Base-by-base conservation (phyloP, 352 stramenopile genomes). In the Thalassiosira exigua region DNA sequence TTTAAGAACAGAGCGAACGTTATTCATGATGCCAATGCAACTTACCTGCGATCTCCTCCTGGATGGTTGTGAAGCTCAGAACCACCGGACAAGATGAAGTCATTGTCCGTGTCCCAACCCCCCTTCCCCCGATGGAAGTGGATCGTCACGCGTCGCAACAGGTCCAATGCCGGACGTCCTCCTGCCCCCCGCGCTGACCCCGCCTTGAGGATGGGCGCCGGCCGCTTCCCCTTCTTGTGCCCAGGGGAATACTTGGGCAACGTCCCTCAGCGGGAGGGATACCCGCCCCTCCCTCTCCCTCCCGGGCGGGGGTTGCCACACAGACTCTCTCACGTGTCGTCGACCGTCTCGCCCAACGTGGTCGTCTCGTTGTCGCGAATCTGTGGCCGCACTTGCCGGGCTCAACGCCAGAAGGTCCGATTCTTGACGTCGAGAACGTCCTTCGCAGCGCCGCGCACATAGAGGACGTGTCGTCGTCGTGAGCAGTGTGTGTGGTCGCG, bases 391-490 rank as follows among this genome's bases (percentile, higher is more conserved):
- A 67, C 21, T 78, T 59, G 29, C 70, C 69, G 21, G 54, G 58
- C 27, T 78, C 57, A 4, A 51, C 50, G 48, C 56, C 72, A 19
- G 53, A 91, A 87, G 65, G 92, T 94, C 32, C 79, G 65, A 32
- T 61, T 39, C 1, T 84, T 14, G 81, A 69, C 0, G 24, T 26
- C 24, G 89, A 83, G 62, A 94, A 91, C 0, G 87, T 70, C 14
- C 29, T 72, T 36, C 64, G 14, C 9, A 94, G 24, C 19, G 87
- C 71, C 7, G 39, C 42, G 42, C 65, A 33, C 0, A 94, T n/a
- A 78, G 92, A 94, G 0, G 62, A 83, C 7, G 92, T 78, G 17
- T 71, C 71, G 36, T 52, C 21, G n/a, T 85, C 58, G 4, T 56
- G 29, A 1, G 77, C 39, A 24, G 82, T 85, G 60, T 85, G 71